Evolutionary conservation across 2,329 filamentous ascomycete genomes (phyloP), one percentile per base, ranked within the genome.

Genomic region (Calonectria henricotiae): DNA sequence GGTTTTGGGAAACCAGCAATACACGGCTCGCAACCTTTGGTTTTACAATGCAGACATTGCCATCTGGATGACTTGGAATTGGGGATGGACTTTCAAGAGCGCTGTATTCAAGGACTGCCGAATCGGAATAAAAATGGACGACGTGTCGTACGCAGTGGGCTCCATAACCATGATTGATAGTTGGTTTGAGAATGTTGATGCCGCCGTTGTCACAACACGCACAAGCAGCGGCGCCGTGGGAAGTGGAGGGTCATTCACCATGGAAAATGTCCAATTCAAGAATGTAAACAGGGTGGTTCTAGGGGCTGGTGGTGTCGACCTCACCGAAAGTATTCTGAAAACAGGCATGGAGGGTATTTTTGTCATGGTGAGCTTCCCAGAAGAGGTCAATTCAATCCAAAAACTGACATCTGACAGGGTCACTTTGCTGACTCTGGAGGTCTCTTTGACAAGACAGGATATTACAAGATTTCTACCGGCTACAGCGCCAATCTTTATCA

Each of bases 101-200:
- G 79, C 93, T 23, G 84, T 82, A 30, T 89, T 94, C 80, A 87
- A 89, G 77, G 86, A 92, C 77, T 93, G 91, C 77, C 83, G 83
- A 11, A 85, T 93, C 37, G 93, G 91, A 13, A 85, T 94, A 68
- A 90, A 93, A 78, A 91, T 94, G 86, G 86, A 85, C 62, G 82
- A 84, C 62, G 83, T 90, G 75, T 73, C 76, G 3, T 62, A 72
- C 15, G 89, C 88, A 13, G 92, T 95, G 30, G 93, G 93, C 43
- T 96, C 93, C 0, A 89, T 95, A 27, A 86, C 94, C 41, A 82
- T 97, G 37, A 84, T 95, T 54, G 94, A 97, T 83, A 94, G 91
- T 82, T 88, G 86, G 65, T 90, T 96, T 71, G 87, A 83, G 32
- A 89, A 91, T 79, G 93, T 92, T 1, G 86, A 87, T 0, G 87